A percentile compares a stretch with the other conserved stretches of the same genome.
Conservation (phyloP, 306 rosid species). For the Hippophae gyantsensis region DNA sequence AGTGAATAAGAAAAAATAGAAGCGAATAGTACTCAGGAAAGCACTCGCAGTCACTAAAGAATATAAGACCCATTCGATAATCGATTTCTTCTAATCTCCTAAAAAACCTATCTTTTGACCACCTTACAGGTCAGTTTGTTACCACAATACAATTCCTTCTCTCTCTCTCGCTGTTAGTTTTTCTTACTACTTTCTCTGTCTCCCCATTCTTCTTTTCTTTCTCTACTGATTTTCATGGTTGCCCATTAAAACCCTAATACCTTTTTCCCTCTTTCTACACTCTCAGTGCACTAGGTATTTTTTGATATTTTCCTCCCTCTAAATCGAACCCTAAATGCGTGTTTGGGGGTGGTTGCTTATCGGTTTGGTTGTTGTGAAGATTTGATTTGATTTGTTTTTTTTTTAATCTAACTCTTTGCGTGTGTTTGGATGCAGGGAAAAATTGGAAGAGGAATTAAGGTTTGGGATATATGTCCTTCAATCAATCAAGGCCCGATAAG, state of each 20-base stretch:
- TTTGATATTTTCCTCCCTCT: constrained; percentile 9
- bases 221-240: constrained; percentile 18
- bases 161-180: neutral
- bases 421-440: constrained; percentile 37
- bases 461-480: constrained; percentile 90
- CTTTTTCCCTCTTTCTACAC: constrained; percentile 4
- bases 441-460: constrained; percentile 27
- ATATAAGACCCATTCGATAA: constrained; percentile 24
- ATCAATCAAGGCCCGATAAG: constrained; percentile 90
- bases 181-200: neutral
- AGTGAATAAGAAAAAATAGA: neutral
- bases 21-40: constrained; percentile 3
- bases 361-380: neutral
- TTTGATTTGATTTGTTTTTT: constrained; percentile 4
- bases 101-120: constrained; percentile 64
- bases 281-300: constrained; percentile 39
- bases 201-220: neutral
- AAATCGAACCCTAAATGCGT: constrained; percentile 2
- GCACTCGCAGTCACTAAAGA: neutral
- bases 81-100: constrained; percentile 41
- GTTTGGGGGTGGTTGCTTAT: neutral
- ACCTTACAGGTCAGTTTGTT: constrained; percentile 38
- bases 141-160: constrained; percentile 7
- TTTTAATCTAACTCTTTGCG: constrained; percentile 16
- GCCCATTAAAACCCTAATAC: constrained; percentile 56